Conservation (phyloP, 2,329 filamentous ascomycete species). For the Didymellaceae sp. region DNA sequence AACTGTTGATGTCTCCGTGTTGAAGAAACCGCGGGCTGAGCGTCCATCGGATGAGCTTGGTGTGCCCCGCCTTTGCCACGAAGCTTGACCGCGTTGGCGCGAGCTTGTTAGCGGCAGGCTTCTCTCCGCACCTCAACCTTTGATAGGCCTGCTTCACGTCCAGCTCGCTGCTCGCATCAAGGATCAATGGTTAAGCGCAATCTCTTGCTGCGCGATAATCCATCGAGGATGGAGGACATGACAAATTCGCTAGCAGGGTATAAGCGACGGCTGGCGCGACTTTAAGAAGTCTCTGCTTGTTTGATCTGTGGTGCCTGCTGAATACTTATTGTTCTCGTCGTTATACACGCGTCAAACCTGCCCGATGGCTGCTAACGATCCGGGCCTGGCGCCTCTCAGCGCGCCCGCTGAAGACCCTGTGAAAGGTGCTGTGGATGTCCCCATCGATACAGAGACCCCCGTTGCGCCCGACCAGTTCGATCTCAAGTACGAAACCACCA, state of each 20-base stretch:
- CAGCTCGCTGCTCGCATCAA: constrained; percentile 1
- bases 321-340: not conserved
- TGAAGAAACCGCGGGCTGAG: no score
- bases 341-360: no score
- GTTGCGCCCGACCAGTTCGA: constrained; percentile 63
- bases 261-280: constrained; percentile 9
- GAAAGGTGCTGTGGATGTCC: constrained; percentile 28
- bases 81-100: constrained; percentile 13
- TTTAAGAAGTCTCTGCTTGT: constrained; percentile 15
- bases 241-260: constrained; percentile 10
- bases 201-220: constrained; percentile 1
- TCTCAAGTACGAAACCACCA: constrained; percentile 58
- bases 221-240: not conserved
- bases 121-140: not conserved
- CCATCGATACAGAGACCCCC: constrained; percentile 48
- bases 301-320: not conserved
- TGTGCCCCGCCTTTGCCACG: constrained; percentile 1
- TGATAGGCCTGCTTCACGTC: constrained; percentile 8
- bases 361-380: constrained; percentile 31
- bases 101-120: constrained; percentile 15
- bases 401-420: constrained; percentile 28
- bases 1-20: no score
- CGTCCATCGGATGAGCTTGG: not conserved
- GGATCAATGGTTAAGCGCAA: constrained; percentile 2
- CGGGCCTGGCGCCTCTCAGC: constrained; percentile 30